Evolutionary conservation across 2,329 filamentous ascomycete species (phyloP).

Genomic region (Chalaropsis thielavioides): DNA sequence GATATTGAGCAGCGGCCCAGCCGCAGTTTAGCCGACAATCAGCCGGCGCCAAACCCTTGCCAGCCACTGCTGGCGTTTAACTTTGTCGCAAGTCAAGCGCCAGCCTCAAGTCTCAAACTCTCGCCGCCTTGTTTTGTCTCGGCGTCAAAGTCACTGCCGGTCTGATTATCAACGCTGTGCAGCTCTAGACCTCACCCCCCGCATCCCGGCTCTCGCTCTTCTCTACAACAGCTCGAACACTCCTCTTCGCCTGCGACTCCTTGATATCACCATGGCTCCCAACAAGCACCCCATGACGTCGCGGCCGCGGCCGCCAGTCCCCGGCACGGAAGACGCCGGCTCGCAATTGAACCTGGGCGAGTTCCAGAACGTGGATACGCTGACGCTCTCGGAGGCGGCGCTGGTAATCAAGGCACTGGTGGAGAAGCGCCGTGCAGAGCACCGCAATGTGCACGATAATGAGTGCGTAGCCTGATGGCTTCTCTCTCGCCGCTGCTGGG

Average conservation of each 20-base stretch:
- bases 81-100: background rate
- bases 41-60: conserved; percentile 14
- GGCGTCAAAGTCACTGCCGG: background rate
- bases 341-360: conserved; percentile 75
- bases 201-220: background rate
- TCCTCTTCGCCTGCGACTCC: background rate
- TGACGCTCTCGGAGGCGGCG: conserved; percentile 83
- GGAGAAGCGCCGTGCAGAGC: conserved; percentile 61
- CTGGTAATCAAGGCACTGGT: conserved; percentile 84
- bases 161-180: background rate
- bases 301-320: conserved; percentile 51
- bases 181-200: background rate
- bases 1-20: background rate
- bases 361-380: conserved; percentile 78
- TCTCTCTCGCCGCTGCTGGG: too few relatives aligned
- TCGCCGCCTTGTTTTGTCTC: background rate
- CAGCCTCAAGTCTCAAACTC: conserved; percentile 6
- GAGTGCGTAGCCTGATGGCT: conserved; percentile 43
- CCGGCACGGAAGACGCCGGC: conserved; percentile 78
- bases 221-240: background rate
- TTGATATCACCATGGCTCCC: conserved; percentile 8
- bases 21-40: conserved; percentile 10
- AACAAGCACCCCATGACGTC: conserved; percentile 31
- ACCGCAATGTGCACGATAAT: conserved; percentile 71
- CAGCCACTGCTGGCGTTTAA: too few relatives aligned